Conservation (phyloP, 176 grass and related monocot genomes). For the Aechmea fasciata region DNA sequence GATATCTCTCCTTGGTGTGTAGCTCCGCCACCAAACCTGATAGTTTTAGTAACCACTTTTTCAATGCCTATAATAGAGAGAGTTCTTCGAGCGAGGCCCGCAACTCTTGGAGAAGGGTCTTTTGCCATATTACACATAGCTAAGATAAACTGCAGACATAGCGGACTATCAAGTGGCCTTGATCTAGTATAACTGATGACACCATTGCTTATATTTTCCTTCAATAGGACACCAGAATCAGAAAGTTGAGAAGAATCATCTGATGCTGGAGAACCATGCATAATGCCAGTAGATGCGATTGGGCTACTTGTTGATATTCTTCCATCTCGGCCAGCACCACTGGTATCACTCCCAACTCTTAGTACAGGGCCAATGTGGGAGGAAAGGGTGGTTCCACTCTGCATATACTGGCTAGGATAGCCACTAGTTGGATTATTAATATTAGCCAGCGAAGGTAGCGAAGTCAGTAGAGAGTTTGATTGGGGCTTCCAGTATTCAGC, state of each 20-base stretch:
- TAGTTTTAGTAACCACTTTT: slow-evolving; percentile 63
- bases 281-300: slow-evolving; percentile 42
- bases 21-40: slow-evolving; percentile 56
- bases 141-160: slow-evolving; percentile 76
- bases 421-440: slow-evolving; percentile 48
- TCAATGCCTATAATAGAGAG: slow-evolving; percentile 78
- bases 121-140: slow-evolving; percentile 75
- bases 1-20: slow-evolving; percentile 52
- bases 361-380: slow-evolving; percentile 72
- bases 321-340: slow-evolving; percentile 45
- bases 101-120: slow-evolving; percentile 81
- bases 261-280: slow-evolving; percentile 85
- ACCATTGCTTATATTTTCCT: slow-evolving; percentile 67
- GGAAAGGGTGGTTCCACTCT: slow-evolving; percentile 33
- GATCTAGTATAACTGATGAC: slow-evolving; percentile 47
- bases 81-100: slow-evolving; percentile 52
- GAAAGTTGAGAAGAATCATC: slow-evolving; percentile 94
- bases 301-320: slow-evolving; percentile 69
- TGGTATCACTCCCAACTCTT: slow-evolving; percentile 75
- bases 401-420: slow-evolving; percentile 42
- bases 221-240: slow-evolving; percentile 73
- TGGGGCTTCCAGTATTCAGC: slow-evolving; percentile 81
- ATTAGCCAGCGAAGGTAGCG: slow-evolving; percentile 73
- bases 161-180: slow-evolving; percentile 43
- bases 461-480: slow-evolving; percentile 59